Conservation (phyloP, 371 early-diverging fungal species). For the Syncephalastrum racemosum region DNA sequence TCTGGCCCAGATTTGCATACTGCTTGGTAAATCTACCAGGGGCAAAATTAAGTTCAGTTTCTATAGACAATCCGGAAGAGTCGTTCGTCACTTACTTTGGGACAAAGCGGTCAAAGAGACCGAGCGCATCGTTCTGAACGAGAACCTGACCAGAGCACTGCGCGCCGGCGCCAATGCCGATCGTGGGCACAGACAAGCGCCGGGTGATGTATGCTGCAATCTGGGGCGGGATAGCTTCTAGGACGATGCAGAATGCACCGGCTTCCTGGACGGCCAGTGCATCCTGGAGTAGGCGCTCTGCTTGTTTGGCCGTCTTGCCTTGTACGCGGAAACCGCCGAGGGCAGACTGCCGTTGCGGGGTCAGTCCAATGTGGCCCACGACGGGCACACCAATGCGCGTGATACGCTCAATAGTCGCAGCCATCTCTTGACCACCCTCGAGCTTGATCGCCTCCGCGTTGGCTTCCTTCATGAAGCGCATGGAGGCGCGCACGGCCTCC, state of each 20-base stretch:
- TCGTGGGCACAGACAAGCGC: constrained; percentile 80
- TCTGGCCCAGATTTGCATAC: constrained; percentile 58
- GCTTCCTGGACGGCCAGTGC: constrained; percentile 89
- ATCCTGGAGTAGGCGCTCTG: constrained; percentile 74
- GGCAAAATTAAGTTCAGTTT: neutral
- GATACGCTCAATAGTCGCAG: constrained; percentile 69
- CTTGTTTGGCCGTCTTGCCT: constrained; percentile 82
- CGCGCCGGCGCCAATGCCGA: constrained; percentile 95
- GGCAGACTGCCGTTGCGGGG: constrained; percentile 87
- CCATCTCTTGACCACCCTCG: constrained; percentile 91
- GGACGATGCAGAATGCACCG: constrained; percentile 88
- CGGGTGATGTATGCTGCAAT: constrained; percentile 85
- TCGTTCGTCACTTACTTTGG: constrained; percentile 56
- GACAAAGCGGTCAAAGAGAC: constrained; percentile 79
- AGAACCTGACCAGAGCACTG: constrained; percentile 91
- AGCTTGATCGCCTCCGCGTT: constrained; percentile 93
- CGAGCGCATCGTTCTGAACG: constrained; percentile 88
- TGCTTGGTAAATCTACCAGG: constrained; percentile 12
- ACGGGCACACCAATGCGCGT: constrained; percentile 89
- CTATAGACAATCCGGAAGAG: neutral
- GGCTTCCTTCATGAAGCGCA: constrained; percentile 86
- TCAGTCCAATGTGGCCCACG: constrained; percentile 91
- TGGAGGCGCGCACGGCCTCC: constrained; percentile 73
- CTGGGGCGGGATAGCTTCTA: constrained; percentile 92
- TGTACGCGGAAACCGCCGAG: constrained; percentile 93